Conservation (phyloP, 257 asterid species). For the Gardenia jasminoides region DNA sequence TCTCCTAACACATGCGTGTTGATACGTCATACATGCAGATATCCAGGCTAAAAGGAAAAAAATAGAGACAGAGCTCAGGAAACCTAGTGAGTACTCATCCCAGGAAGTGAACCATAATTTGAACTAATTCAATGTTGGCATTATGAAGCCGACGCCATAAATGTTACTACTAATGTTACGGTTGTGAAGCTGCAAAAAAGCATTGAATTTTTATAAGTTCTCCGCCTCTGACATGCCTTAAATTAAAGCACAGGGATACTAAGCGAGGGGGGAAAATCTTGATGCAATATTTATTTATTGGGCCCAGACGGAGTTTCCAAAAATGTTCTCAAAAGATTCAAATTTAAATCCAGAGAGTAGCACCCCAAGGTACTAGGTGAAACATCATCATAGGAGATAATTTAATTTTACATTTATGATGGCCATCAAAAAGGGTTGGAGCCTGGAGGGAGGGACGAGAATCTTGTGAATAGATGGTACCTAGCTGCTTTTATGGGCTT, state of each 20-base stretch:
- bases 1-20: too few species aligned
- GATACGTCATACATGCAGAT: too few species aligned
- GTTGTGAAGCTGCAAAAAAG: background rate
- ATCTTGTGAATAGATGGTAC: conserved; percentile 22
- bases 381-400: background rate
- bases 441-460: conserved; percentile 3
- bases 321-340: background rate
- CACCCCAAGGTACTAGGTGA: too few species aligned
- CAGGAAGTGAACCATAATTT: background rate
- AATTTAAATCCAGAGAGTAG: background rate
- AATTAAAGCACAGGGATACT: background rate
- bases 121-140: background rate
- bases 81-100: background rate
- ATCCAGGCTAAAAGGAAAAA: too few species aligned
- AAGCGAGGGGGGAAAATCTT: background rate
- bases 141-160: background rate
- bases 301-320: background rate
- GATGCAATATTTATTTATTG: background rate
- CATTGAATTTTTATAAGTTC: background rate
- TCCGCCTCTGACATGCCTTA: background rate
- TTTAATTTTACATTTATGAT: conserved; percentile 15
- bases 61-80: background rate
- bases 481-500: too few species aligned
- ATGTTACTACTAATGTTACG: background rate
- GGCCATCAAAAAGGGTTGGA: conserved; percentile 2